Percentiles rank a stretch among this genome's conserved stretches.
These are phyloP conservation scores for Nemania abortiva DNA, from an alignment of 2,329 filamentous ascomycete species.

Conservation along the genomic window DNA sequence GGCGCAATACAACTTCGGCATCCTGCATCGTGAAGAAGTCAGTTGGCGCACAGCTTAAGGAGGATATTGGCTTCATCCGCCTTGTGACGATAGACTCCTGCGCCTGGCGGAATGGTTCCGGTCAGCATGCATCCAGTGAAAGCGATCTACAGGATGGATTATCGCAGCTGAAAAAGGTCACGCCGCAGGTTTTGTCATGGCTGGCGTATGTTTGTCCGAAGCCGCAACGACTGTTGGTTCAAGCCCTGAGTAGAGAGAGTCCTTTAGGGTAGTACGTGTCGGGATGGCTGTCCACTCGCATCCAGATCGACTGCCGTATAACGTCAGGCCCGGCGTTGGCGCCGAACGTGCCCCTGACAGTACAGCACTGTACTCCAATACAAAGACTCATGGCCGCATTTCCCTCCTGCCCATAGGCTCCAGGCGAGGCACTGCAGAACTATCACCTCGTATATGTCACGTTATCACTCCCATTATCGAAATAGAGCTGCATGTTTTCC, in stretches of 20 bases:
- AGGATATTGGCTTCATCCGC: conserved; percentile 9
- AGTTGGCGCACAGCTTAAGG: conserved; percentile 10
- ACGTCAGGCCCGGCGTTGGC: conserved; percentile 34
- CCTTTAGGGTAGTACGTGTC: conserved; percentile 27
- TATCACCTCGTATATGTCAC: conserved; percentile 43
- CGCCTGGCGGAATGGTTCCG: conserved; percentile 32
- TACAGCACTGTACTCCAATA: conserved; percentile 25
- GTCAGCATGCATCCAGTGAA: conserved; percentile 15
- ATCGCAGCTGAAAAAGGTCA: conserved; percentile 30
- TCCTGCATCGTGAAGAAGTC: conserved; percentile 4
- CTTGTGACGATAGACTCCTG: conserved; percentile 11
- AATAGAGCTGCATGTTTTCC: conserved; percentile 26
- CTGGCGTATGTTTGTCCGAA: conserved; percentile 26
- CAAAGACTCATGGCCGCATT: conserved; percentile 19
- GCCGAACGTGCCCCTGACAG: conserved; percentile 36
- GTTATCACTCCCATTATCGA: conserved; percentile 37
- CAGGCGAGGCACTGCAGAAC: conserved; percentile 34
- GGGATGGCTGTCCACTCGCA: conserved; percentile 38
- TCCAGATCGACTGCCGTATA: conserved; percentile 30
- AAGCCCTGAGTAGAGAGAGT: conserved; percentile 8
- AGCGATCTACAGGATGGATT: conserved; percentile 17
- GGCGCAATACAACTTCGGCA: conserved; percentile 10
- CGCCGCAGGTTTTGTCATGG: conserved; percentile 17
- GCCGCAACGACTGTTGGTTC: conserved; percentile 30
- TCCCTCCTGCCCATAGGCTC: conserved; percentile 33